Percentiles rank a stretch among this genome's conserved stretches.
Conservation (phyloP, 176 grass and related monocot genomes). For the Bromus sterilis region DNA sequence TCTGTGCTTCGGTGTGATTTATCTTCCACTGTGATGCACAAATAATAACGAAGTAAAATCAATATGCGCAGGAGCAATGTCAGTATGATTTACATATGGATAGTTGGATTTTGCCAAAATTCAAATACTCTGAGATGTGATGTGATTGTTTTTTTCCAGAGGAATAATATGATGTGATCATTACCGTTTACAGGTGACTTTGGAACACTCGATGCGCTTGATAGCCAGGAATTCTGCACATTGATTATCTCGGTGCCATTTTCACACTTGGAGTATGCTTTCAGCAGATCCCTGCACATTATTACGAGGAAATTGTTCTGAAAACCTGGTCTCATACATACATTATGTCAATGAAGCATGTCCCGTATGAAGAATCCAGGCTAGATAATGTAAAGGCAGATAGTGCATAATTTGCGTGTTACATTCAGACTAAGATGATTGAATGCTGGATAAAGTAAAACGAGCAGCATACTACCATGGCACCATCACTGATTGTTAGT, state of each 20-base stretch:
- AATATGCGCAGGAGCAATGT: neutral
- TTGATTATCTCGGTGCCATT: conserved; percentile 80
- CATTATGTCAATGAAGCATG: neutral
- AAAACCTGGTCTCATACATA: neutral
- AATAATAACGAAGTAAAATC: neutral
- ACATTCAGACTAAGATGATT: neutral
- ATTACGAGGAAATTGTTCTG: neutral
- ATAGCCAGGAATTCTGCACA: conserved; percentile 85
- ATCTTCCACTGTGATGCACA: neutral
- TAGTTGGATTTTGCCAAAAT: conserved; percentile 11
- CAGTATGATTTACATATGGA: neutral
- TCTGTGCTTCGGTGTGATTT: conserved; percentile 12
- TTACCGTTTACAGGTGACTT: conserved; percentile 52
- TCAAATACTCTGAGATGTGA: neutral
- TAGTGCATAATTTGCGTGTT: neutral
- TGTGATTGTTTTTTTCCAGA: too few species aligned
- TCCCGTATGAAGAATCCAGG: neutral
- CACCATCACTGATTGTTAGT: neutral
- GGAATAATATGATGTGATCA: neutral
- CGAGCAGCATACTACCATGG: neutral
- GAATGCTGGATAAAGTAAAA: neutral
- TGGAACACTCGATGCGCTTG: conserved; percentile 51
- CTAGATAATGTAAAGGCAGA: neutral
- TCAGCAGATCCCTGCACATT: conserved; percentile 71
- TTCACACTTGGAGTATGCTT: conserved; percentile 76